phyloP scores from a whole-genome alignment of 345 rosid species.

The Triadica sebifera region DNA sequence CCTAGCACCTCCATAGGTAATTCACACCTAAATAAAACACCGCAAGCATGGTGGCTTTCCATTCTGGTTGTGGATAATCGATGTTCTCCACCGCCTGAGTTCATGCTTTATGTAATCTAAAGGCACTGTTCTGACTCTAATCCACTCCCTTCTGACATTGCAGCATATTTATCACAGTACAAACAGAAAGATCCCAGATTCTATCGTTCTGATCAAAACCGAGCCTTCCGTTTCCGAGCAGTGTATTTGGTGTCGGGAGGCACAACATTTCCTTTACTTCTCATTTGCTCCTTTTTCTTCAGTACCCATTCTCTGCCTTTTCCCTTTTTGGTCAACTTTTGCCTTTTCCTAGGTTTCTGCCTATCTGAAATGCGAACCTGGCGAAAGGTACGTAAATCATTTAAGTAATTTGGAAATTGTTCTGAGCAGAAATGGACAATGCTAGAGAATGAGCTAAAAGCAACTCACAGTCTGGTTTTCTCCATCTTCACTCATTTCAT shows the following conservation, averaged over 20 bases:
- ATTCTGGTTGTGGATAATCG: background rate
- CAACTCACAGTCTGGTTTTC: constrained; percentile 56
- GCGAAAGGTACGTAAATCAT: background rate
- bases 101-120: too few relatives aligned
- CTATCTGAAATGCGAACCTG: constrained; percentile 70
- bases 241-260: constrained; percentile 82
- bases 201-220: constrained; percentile 42
- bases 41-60: background rate
- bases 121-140: too few relatives aligned
- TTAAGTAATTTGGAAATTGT: background rate
- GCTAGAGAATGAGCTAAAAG: background rate
- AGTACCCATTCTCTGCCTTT: constrained; percentile 77
- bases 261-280: constrained; percentile 73
- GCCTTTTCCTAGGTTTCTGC: constrained; percentile 77
- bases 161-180: too few relatives aligned
- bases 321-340: constrained; percentile 58
- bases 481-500: constrained; percentile 57
- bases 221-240: constrained; percentile 71
- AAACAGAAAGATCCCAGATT: background rate
- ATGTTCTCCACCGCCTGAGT: background rate
- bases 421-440: background rate
- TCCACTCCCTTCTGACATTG: background rate
- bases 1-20: background rate
- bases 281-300: constrained; percentile 83
- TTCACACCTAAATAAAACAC: background rate